Evolutionary conservation across 2,329 filamentous ascomycete genomes (phyloP).

Genomic region (Pseudopyrenochaeta lycopersici): DNA sequence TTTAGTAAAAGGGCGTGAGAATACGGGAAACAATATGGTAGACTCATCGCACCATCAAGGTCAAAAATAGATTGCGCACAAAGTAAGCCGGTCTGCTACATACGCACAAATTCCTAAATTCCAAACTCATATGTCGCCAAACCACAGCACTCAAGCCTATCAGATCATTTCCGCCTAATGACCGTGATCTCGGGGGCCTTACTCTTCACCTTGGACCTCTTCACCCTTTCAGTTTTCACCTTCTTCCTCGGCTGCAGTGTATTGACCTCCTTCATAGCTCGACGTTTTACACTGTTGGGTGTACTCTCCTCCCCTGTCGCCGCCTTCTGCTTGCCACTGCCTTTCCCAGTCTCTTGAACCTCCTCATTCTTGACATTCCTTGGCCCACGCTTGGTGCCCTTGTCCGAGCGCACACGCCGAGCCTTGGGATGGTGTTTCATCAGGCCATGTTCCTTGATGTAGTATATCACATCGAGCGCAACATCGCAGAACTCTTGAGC

Average conservation of each 20-base stretch:
- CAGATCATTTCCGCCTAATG: slow-evolving; percentile 1
- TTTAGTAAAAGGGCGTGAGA: too few relatives aligned
- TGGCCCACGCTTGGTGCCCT: slow-evolving; percentile 24
- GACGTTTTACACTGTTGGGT: slow-evolving; percentile 5
- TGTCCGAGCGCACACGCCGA: slow-evolving; percentile 22
- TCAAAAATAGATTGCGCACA: too few relatives aligned
- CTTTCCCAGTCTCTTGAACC: neutral
- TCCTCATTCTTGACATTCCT: slow-evolving; percentile 4
- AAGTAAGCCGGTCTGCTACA: neutral
- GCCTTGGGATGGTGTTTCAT: slow-evolving; percentile 6
- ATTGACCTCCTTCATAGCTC: slow-evolving; percentile 10
- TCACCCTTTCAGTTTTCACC: slow-evolving; percentile 16
- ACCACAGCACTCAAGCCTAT: neutral
- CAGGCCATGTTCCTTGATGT: slow-evolving; percentile 40
- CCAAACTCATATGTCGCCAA: neutral
- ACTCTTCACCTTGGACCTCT: slow-evolving; percentile 8
- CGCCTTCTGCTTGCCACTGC: slow-evolving; percentile 1
- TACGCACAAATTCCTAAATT: neutral
- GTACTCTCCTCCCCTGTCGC: slow-evolving; percentile 7
- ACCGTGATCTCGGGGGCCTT: slow-evolving; percentile 10
- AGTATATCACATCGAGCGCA: slow-evolving; percentile 39
- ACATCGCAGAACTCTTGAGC: slow-evolving; percentile 46
- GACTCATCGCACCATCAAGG: too few relatives aligned
- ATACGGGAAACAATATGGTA: too few relatives aligned
- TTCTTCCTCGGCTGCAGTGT: slow-evolving; percentile 29